phyloP scores from a whole-genome alignment of 2,329 filamentous ascomycete genomes.

The Cyanodermella asteris region DNA sequence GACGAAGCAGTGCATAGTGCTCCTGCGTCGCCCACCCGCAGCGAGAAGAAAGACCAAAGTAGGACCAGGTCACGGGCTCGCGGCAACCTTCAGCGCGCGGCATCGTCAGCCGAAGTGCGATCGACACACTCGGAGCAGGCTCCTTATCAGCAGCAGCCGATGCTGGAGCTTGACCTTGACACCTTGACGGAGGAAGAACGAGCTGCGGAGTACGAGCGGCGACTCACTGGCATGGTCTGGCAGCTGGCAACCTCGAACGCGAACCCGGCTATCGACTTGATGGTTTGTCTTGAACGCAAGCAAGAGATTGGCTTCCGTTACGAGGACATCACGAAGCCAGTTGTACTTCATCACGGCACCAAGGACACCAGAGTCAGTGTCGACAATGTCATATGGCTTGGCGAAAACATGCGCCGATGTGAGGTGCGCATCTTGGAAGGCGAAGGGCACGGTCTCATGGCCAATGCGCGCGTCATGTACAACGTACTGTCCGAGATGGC shows the following conservation, averaged over 20 bases:
- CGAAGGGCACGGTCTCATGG: conserved; percentile 91
- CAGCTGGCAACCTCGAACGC: conserved; percentile 73
- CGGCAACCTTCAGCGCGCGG: too few relatives aligned
- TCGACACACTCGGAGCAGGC: too few relatives aligned
- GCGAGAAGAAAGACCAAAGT: too few relatives aligned
- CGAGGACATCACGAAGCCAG: conserved; percentile 75
- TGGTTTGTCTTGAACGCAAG: conserved; percentile 77
- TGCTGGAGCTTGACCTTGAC: too few relatives aligned
- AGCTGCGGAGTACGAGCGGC: conserved; percentile 55
- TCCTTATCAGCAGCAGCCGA: too few relatives aligned
- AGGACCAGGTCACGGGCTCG: too few relatives aligned
- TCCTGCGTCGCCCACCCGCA: too few relatives aligned
- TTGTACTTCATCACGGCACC: conserved; percentile 86
- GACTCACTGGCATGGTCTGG: conserved; percentile 87
- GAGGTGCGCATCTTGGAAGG: conserved; percentile 79
- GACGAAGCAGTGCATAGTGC: too few relatives aligned
- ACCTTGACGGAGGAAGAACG: conserved; percentile 52
- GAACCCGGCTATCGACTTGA: conserved; percentile 79
- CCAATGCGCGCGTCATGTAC: conserved; percentile 79
- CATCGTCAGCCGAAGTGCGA: too few relatives aligned
- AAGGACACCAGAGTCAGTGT: conserved; percentile 80
- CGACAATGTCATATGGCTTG: conserved; percentile 87
- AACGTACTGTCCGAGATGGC: conserved; percentile 86
- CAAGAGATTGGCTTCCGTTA: conserved; percentile 92
- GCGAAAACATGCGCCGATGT: conserved; percentile 78